phyloP scores from a whole-genome alignment of 1,139 yeast species.

The Trichomonascaceae sp. region DNA sequence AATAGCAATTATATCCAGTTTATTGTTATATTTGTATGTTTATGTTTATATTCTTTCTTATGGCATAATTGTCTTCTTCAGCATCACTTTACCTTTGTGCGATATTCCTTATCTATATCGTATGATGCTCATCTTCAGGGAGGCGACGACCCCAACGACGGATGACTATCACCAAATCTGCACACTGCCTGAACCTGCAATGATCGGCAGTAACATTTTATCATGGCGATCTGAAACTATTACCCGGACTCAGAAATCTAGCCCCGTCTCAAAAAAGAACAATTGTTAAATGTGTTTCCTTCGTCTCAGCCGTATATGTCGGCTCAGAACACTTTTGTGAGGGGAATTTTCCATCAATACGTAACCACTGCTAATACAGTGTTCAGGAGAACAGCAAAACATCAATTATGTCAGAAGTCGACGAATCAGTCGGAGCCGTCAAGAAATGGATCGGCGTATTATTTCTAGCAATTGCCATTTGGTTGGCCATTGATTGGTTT shows the following conservation, averaged over 20 bases:
- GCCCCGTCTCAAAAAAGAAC: not conserved
- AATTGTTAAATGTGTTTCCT: too few relatives aligned
- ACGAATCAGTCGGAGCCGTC: not conserved
- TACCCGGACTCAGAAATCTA: not conserved
- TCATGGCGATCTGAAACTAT: not conserved
- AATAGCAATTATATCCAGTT: too few relatives aligned
- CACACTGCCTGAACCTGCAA: not conserved
- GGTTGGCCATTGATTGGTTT: slow-evolving; percentile 16
- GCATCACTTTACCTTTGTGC: too few relatives aligned
- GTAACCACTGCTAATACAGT: not conserved
- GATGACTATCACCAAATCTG: not conserved
- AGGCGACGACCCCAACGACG: not conserved
- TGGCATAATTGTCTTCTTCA: too few relatives aligned
- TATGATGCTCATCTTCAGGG: too few relatives aligned
- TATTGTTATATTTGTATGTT: too few relatives aligned
- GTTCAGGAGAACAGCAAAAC: not conserved
- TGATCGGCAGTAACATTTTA: not conserved
- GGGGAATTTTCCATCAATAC: not conserved
- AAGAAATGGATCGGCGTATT: slow-evolving; percentile 6
- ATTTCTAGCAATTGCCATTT: slow-evolving; percentile 9
- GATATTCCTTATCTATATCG: too few relatives aligned
- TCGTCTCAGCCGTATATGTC: not conserved
- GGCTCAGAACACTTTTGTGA: not conserved
- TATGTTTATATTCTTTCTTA: too few relatives aligned
- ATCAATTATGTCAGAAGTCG: not conserved